These are phyloP conservation scores for Guillardia theta DNA, from an alignment of 78 protist genomes.

Conservation along the genomic window DNA sequence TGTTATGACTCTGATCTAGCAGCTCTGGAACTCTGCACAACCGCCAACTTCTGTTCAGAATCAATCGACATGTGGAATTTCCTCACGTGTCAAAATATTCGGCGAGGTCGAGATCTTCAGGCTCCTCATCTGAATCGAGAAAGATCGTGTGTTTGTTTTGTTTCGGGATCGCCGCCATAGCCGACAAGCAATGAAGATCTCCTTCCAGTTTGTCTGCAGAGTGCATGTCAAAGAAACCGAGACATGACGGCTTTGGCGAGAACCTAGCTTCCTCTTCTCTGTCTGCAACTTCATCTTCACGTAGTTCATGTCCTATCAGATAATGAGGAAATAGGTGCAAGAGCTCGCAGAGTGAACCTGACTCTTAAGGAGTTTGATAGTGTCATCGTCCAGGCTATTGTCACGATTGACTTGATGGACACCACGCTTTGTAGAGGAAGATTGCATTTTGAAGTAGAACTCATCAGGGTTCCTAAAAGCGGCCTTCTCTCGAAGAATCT, in stretches of 20 bases:
- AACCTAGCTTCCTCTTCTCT: background rate
- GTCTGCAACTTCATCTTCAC: background rate
- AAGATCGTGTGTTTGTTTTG: slow-evolving; percentile 41
- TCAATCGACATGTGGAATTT: background rate
- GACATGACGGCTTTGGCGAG: background rate
- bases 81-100: background rate
- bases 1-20: background rate
- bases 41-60: background rate
- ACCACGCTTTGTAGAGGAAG: background rate
- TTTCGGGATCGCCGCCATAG: background rate
- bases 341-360: slow-evolving; percentile 1
- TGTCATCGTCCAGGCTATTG: background rate
- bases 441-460: slow-evolving; percentile 60
- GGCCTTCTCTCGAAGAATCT: slow-evolving; percentile 48
- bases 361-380: background rate
- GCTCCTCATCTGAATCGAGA: background rate
- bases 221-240: background rate
- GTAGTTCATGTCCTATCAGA: background rate
- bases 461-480: slow-evolving; percentile 60
- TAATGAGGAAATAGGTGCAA: background rate
- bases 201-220: background rate
- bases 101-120: background rate
- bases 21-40: background rate
- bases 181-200: background rate
- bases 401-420: background rate